phyloP scores from a whole-genome alignment of 331 rosid species.

The Cydonia oblonga region DNA sequence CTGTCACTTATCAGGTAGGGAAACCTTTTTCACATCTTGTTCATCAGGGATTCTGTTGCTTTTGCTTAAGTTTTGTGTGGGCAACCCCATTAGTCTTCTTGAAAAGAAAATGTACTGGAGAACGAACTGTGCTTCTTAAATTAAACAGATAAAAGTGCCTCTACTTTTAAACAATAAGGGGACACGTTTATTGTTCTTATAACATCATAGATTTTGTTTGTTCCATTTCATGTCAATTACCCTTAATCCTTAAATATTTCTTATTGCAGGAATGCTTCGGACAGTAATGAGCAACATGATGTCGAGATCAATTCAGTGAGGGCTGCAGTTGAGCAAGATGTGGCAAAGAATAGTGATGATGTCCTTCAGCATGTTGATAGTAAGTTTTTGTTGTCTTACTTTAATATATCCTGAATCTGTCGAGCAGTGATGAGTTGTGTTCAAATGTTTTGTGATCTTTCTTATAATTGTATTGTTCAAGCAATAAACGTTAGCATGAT shows the following conservation, averaged over 20 bases:
- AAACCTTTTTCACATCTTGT: neutral
- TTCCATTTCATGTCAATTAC: too few species aligned
- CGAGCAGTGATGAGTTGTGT: neutral
- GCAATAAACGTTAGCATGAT: too few species aligned
- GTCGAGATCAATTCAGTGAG: slow-evolving; percentile 58
- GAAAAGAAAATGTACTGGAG: neutral
- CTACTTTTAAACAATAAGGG: neutral
- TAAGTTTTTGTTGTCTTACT: slow-evolving; percentile 20
- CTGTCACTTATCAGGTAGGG: slow-evolving; percentile 56
- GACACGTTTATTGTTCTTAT: neutral
- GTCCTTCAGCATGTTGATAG: slow-evolving; percentile 48
- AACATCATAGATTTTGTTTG: neutral
- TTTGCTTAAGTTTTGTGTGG: neutral
- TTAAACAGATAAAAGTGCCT: neutral
- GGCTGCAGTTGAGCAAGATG: slow-evolving; percentile 60
- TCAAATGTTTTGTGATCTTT: too few species aligned
- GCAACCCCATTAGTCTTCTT: neutral
- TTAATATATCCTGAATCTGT: neutral
- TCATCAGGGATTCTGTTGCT: neutral
- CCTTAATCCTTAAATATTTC: too few species aligned
- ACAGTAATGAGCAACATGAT: slow-evolving; percentile 59
- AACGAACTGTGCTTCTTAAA: neutral
- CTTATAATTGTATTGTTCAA: too few species aligned
- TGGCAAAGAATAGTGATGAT: slow-evolving; percentile 48
- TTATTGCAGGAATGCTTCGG: slow-evolving; percentile 52